Percentiles rank a stretch among this genome's conserved stretches.
Evolutionary conservation across 106 monocot genomes (phyloP).

Genomic region (Acorus calamus): DNA sequence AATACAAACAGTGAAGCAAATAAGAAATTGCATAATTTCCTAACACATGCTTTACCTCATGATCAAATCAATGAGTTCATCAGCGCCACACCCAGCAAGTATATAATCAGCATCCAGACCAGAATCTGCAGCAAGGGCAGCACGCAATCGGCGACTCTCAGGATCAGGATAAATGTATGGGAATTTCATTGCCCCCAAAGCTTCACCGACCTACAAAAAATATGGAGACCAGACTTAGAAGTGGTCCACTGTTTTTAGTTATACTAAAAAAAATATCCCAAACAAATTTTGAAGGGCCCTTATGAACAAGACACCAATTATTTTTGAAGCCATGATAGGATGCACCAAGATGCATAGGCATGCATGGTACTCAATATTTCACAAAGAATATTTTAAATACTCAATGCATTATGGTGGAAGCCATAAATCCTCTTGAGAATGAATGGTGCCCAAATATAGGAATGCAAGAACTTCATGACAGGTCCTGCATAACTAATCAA

Average conservation of each 20-base stretch:
- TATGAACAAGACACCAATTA: too few species aligned
- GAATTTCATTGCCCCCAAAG: conserved; percentile 73
- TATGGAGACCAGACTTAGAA: background rate
- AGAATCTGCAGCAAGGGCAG: conserved; percentile 89
- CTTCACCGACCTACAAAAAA: conserved; percentile 66
- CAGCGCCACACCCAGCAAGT: conserved; percentile 95
- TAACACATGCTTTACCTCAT: conserved; percentile 60
- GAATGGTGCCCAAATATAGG: too few species aligned
- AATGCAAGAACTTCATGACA: too few species aligned
- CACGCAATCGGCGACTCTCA: conserved; percentile 74
- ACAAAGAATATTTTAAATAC: too few species aligned
- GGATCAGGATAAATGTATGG: conserved; percentile 98
- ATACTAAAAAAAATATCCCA: background rate
- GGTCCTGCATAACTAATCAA: too few species aligned
- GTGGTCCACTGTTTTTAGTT: too few species aligned
- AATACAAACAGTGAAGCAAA: conserved; percentile 3
- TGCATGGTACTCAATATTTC: too few species aligned
- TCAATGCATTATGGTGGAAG: too few species aligned
- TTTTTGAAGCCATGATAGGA: too few species aligned
- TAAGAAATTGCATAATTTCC: background rate
- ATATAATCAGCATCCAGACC: conserved; percentile 85
- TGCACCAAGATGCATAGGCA: too few species aligned
- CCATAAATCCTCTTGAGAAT: too few species aligned
- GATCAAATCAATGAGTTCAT: conserved; percentile 93
- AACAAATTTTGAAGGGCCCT: too few species aligned